These are phyloP conservation scores for Crassisporium funariophilum DNA, from an alignment of 768 basidiomycete genomes.

Conservation along the genomic window DNA sequence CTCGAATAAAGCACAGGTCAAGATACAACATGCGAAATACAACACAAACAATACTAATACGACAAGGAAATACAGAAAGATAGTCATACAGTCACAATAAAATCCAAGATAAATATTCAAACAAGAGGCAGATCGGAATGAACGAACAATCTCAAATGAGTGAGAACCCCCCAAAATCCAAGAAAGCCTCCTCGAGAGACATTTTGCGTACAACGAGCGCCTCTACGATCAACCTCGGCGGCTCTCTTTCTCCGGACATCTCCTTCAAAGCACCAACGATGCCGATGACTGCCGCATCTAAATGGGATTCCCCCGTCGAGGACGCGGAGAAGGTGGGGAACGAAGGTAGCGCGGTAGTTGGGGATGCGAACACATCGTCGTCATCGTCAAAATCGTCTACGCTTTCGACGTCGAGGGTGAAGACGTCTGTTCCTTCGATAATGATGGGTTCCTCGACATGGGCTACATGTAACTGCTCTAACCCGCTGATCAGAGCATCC, in stretches of 20 bases:
- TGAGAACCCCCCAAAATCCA: constrained; percentile 72
- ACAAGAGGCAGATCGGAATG: constrained; percentile 3
- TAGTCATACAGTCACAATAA: not conserved
- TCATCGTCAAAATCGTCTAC: constrained; percentile 25
- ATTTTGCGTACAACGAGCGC: constrained; percentile 79
- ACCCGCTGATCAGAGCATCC: constrained; percentile 28
- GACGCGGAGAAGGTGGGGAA: constrained; percentile 28
- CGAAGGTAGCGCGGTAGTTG: constrained; percentile 23
- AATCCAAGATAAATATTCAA: not conserved
- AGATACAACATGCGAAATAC: not conserved
- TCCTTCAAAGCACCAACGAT: constrained; percentile 22
- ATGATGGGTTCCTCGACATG: constrained; percentile 19
- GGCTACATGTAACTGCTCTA: constrained; percentile 36
- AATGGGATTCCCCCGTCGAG: constrained; percentile 28
- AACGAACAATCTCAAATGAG: constrained; percentile 26
- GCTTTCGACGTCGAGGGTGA: constrained; percentile 10
- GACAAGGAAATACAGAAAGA: not conserved
- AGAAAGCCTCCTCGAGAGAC: constrained; percentile 71
- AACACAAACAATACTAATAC: not conserved
- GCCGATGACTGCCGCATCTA: constrained; percentile 25
- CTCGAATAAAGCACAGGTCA: not conserved
- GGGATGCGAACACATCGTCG: constrained; percentile 41
- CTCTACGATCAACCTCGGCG: constrained; percentile 75
- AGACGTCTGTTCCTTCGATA: constrained; percentile 14
- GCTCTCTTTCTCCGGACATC: constrained; percentile 16